Evolutionary conservation across 1,284 basidiomycete genomes (phyloP).

Genomic region (Cerioporus squamosus): DNA sequence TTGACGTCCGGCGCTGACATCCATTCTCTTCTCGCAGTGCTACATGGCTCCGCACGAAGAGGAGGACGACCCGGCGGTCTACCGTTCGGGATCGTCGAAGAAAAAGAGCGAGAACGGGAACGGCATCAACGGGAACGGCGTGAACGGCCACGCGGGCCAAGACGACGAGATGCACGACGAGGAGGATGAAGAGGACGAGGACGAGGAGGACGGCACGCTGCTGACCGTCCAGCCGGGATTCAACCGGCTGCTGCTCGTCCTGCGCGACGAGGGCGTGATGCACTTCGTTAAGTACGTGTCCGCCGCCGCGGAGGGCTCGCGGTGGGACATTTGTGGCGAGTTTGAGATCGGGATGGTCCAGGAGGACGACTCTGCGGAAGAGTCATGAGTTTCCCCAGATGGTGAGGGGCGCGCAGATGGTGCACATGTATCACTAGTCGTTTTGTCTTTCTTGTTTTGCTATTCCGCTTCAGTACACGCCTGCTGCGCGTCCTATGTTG

Average conservation of each 20-base stretch:
- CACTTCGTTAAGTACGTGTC: slow-evolving; percentile 94
- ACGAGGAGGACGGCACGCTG: slow-evolving; percentile 84
- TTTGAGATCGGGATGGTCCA: slow-evolving; percentile 82
- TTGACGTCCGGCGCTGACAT: too few species aligned
- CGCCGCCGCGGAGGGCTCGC: slow-evolving; percentile 81
- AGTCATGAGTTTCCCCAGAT: slow-evolving; percentile 2
- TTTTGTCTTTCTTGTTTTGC: not conserved
- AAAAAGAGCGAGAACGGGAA: slow-evolving; percentile 38
- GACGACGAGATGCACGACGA: slow-evolving; percentile 14
- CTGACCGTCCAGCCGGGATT: slow-evolving; percentile 91
- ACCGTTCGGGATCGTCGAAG: slow-evolving; percentile 71
- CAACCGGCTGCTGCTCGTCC: slow-evolving; percentile 88
- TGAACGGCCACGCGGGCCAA: slow-evolving; percentile 27
- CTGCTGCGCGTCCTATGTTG: not conserved
- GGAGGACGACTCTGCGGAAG: slow-evolving; percentile 40
- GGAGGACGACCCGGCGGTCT: slow-evolving; percentile 93
- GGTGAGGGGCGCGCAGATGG: not conserved
- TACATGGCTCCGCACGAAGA: slow-evolving; percentile 95
- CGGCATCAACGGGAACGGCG: slow-evolving; percentile 22
- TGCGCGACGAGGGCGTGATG: slow-evolving; percentile 94
- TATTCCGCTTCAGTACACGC: not conserved
- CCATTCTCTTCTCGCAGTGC: slow-evolving; percentile 52
- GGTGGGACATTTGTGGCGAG: slow-evolving; percentile 91
- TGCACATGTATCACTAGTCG: not conserved
- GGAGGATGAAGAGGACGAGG: slow-evolving; percentile 54